A percentile compares a stretch with the other conserved stretches of the same genome.
phyloP scores from a whole-genome alignment of 2,329 filamentous ascomycete genomes.

The Sarocladiaceae sp. region DNA sequence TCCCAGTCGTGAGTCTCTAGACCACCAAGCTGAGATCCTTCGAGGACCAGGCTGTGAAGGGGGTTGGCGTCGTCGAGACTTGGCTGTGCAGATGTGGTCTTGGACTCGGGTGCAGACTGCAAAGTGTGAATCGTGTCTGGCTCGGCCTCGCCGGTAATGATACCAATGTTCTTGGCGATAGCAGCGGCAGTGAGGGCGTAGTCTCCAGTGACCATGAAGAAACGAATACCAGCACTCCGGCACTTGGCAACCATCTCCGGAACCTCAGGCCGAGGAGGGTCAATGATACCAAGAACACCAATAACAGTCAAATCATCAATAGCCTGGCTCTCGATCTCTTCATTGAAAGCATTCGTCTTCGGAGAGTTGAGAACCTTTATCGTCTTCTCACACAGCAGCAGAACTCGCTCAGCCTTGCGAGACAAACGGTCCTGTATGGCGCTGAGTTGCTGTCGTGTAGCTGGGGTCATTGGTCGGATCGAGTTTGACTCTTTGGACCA shows the following conservation, averaged over 20 bases:
- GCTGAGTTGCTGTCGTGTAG: constrained; percentile 27
- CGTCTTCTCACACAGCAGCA: constrained; percentile 36
- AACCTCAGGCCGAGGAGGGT: constrained; percentile 41
- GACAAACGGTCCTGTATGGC: constrained; percentile 35
- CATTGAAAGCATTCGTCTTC: constrained; percentile 43
- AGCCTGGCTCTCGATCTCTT: constrained; percentile 39
- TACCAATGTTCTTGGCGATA: constrained; percentile 62
- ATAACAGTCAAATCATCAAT: constrained; percentile 41
- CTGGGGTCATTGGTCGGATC: constrained; percentile 28
- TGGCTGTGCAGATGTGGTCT: constrained; percentile 13
- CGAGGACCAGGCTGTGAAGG: constrained; percentile 27
- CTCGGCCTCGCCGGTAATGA: constrained; percentile 49
- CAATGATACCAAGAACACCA: constrained; percentile 48
- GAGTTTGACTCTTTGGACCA: constrained; percentile 27
- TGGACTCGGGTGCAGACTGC: constrained; percentile 12
- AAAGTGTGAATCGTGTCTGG: constrained; percentile 28
- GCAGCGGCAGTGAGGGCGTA: constrained; percentile 57
- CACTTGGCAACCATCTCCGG: constrained; percentile 35
- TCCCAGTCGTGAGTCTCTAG: constrained; percentile 46
- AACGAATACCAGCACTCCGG: constrained; percentile 39
- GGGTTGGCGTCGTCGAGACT: constrained; percentile 17
- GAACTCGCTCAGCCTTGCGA: constrained; percentile 37
- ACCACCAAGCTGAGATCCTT: constrained; percentile 56
- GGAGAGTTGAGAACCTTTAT: constrained; percentile 20
- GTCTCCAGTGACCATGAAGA: constrained; percentile 45